Evolutionary conservation across 192 early-diverging fungal species (phyloP).

Genomic region (Dissophora globulifera): DNA sequence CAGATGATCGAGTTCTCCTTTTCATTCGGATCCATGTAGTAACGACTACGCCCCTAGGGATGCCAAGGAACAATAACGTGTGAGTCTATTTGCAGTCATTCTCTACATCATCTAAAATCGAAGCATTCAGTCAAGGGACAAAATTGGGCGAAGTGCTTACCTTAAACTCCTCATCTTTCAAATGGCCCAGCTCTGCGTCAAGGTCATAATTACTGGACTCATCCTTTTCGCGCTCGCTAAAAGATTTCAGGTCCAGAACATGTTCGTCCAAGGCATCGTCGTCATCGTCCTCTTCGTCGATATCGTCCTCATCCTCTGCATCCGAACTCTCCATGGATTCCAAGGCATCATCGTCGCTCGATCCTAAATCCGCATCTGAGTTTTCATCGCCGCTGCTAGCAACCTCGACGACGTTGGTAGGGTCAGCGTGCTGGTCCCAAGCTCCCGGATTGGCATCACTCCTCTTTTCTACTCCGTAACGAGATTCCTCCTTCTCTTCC

Average conservation of each 20-base stretch:
- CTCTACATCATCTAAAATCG: no score
- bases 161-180: constrained; percentile 36
- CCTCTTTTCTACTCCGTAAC: constrained; percentile 36
- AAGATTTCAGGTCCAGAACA: constrained; percentile 19
- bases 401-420: not conserved
- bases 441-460: not conserved
- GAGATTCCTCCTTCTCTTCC: constrained; percentile 27
- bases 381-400: not conserved
- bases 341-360: no score
- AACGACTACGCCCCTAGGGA: constrained; percentile 23
- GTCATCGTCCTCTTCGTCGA: not conserved
- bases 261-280: constrained; percentile 15
- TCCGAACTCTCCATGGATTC: not conserved
- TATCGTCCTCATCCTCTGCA: not conserved
- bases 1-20: not conserved
- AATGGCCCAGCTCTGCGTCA: constrained; percentile 26
- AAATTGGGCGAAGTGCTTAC: constrained; percentile 7
- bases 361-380: constrained; percentile 1
- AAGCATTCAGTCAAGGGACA: not conserved
- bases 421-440: not conserved
- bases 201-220: constrained; percentile 12
- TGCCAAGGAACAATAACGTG: not conserved
- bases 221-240: not conserved
- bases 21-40: constrained; percentile 29
- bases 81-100: no score